Conservation (phyloP, 2,329 filamentous ascomycete species). For the Hypomyces perniciosus region DNA sequence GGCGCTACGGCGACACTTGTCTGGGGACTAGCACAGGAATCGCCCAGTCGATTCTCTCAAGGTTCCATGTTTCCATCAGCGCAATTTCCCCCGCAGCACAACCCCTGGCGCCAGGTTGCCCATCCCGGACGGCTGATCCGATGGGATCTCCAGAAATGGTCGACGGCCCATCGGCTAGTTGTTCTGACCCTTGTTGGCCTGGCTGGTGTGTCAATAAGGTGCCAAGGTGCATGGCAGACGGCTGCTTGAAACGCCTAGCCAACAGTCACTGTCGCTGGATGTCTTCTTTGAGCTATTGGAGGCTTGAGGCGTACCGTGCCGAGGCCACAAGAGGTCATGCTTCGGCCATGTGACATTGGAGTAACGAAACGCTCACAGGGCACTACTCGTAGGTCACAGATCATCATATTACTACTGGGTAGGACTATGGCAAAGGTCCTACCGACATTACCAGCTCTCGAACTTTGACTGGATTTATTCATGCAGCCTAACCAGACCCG, state of each 20-base stretch:
- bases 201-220: slow-evolving; percentile 5
- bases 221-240: not conserved
- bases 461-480: not conserved
- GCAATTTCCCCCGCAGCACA: slow-evolving; percentile 15
- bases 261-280: not conserved
- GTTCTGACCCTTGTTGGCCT: slow-evolving; percentile 4
- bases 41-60: not conserved
- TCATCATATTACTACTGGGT: not conserved
- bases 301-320: not conserved
- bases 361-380: no score
- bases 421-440: not conserved
- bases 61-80: slow-evolving; percentile 4
- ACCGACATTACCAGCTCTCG: not conserved
- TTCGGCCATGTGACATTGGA: not conserved
- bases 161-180: slow-evolving; percentile 11
- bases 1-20: slow-evolving; percentile 1
- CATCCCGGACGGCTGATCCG: slow-evolving; percentile 12
- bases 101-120: slow-evolving; percentile 10
- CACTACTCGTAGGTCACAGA: no score
- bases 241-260: not conserved
- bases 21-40: not conserved
- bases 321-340: not conserved
- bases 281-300: not conserved
- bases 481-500: not conserved
- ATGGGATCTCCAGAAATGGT: slow-evolving; percentile 13